Evolutionary conservation across 768 basidiomycete genomes (phyloP), one percentile per base, ranked within the genome.

Genomic region (Amanita jacksonii): DNA sequence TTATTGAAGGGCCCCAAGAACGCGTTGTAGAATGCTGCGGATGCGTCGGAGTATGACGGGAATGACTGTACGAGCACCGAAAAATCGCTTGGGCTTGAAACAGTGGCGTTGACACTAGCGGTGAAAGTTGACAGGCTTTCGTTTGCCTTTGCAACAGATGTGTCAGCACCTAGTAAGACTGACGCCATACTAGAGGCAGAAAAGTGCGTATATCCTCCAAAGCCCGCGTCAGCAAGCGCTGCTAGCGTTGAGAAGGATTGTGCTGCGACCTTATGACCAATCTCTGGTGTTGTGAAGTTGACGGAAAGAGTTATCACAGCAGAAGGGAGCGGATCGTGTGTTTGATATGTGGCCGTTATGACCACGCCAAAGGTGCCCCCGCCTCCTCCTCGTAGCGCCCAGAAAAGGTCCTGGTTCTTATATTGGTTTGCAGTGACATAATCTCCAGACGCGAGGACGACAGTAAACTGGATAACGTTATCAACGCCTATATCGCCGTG

Each of bases 281-380:
- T 45, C 4, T 56, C 54, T 2, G 57, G 49, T 5, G 62, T 58
- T 0, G 66, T 54, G 37, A 62, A 57, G 48, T 62, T 65, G 9
- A 56, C 61, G 3, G 46, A 37, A 33, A 67, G 55, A 22, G 45
- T 28, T 13, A 54, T 57, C 9, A 51, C 38, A 16, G 55, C 54
- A 44, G 68, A 33, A 4, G 72, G 68, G 9, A 60, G 48, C 7
- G 45, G 15, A 2, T 67, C 62, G 40, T 73, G 62, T 0, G 69
- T 72, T 41, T 54, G 53, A 48, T 74, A 74, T 1, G 72, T 73
- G 2, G 63, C 66, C 1, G 67, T 68, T 3, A 64, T 66, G 40
- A 75, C 57, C 16, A 76, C 60, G 5, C 69, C 73, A 37, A 60
- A 76, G 1, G 69, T 74, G 5, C 68, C 64, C 4, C 72, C 27